These are phyloP conservation scores for Albatrellus ellisii DNA, from an alignment of 768 basidiomycete genomes.

Conservation along the genomic window DNA sequence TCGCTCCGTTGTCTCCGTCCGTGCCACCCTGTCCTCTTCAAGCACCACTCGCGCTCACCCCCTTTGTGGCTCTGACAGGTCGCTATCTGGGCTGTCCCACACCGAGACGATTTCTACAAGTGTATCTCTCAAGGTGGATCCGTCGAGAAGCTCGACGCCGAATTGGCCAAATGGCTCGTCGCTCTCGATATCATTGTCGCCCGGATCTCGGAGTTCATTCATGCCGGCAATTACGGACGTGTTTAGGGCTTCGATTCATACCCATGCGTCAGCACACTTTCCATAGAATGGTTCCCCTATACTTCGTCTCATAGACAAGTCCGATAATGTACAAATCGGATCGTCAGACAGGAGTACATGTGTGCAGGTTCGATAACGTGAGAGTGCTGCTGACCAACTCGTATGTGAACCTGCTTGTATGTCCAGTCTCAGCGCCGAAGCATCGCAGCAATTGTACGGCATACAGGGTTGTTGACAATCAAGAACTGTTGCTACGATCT, in stretches of 20 bases:
- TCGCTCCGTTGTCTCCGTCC: conserved; percentile 48
- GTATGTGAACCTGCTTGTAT: too few species aligned
- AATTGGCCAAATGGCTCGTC: conserved; percentile 45
- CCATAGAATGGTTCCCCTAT: too few species aligned
- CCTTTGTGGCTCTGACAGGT: conserved; percentile 15
- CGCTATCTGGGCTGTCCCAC: conserved; percentile 39
- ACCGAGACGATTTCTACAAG: conserved; percentile 46
- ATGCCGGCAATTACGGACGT: conserved; percentile 41
- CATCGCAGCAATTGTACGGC: too few species aligned
- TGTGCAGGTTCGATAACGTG: too few species aligned
- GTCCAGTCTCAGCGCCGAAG: too few species aligned
- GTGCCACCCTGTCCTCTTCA: conserved; percentile 23
- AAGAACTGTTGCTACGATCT: too few species aligned
- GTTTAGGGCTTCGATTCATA: conserved; percentile 22
- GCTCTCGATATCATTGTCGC: conserved; percentile 40
- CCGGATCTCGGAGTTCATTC: conserved; percentile 39
- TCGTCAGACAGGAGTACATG: too few species aligned
- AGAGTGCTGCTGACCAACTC: too few species aligned
- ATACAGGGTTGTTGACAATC: too few species aligned
- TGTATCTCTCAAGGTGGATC: conserved; percentile 49
- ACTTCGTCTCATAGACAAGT: too few species aligned
- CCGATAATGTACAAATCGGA: too few species aligned
- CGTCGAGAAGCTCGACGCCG: conserved; percentile 36
- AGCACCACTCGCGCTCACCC: conserved; percentile 5
- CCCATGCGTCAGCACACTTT: too few species aligned